Evolutionary conservation across 176 grass and related monocot genomes (phyloP).

Genomic region (Triticum aestivum): DNA sequence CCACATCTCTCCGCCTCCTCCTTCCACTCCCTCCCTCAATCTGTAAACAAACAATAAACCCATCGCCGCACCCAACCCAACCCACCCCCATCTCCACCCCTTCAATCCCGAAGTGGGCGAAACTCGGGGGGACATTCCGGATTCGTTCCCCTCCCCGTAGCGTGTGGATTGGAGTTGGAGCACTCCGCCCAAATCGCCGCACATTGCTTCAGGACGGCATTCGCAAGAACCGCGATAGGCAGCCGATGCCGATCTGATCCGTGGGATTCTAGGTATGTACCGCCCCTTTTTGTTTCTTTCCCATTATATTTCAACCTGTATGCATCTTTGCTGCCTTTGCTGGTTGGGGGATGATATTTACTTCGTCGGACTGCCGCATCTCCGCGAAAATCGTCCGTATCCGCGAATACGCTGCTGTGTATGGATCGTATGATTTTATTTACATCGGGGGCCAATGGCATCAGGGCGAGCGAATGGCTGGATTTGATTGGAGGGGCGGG

Average conservation of each 20-base stretch:
- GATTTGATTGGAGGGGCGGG: neutral
- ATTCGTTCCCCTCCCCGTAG: neutral
- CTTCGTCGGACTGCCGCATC: neutral
- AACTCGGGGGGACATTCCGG: neutral
- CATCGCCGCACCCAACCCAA: neutral
- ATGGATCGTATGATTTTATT: neutral
- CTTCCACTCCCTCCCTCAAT: neutral
- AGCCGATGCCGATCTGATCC: neutral
- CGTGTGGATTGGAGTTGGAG: neutral
- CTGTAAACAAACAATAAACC: constrained; percentile 15
- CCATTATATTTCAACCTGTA: neutral
- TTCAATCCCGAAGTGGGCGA: constrained; percentile 6
- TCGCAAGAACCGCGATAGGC: neutral
- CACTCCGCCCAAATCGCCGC: constrained; percentile 7
- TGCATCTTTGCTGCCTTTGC: neutral
- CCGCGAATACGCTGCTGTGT: neutral
- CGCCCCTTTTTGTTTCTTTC: neutral
- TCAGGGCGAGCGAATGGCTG: neutral
- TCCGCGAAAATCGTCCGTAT: constrained; percentile 1
- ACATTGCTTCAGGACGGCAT: neutral
- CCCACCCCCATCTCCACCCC: neutral
- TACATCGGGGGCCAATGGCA: neutral
- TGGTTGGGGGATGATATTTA: neutral
- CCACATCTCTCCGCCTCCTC: neutral
- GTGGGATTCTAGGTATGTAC: constrained; percentile 22